Base-by-base conservation (phyloP, 331 rosid genomes). In the Malus hybrid region DNA sequence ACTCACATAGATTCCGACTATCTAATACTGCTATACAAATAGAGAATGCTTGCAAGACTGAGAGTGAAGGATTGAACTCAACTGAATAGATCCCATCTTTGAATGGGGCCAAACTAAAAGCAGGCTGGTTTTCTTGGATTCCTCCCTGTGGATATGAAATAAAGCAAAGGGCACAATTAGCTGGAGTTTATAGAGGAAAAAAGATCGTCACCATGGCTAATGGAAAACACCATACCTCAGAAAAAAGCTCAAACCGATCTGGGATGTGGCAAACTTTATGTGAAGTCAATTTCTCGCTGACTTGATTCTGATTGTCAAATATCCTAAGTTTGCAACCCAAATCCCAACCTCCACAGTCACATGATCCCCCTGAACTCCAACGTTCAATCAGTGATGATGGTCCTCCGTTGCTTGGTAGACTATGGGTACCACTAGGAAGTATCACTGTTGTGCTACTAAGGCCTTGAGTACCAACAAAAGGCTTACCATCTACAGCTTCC, bases 261-360 rank as follows among this genome's bases (percentile, higher is more conserved):
- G 81, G 75, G 63, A 60, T 7, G 32, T 76, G 71, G 83, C 60
- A 20, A 71, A 82, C 71, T 64, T 84, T 80, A 24, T 85, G 82
- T 29, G 87, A 75, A 75, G 75, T 83, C 72, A 84, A 76, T 53
- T 78, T 88, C 78, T 63, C 76, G 74, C 56, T 16, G 15, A 63
- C 75, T 77, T 81, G 86, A 78, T 86, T 80, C 72, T 77, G 85
- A 69, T 85, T 90, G 34, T 85, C 86, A 30, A 90, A 84, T 71
- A 92, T 77, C 83, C 77, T 80, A 24, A 95, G 93, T 75, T 89
- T 85, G 87, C 99, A 95, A 77, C 93, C 99, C 85, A 90, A 64
- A 84, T 95, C 99, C 99, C 99, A 95, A 82, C 99, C 99, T 42
- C 98, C 99, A 82, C 99, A 95, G 81, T 95, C 99, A 56, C 99